Evolutionary conservation across 2,329 filamentous ascomycete species (phyloP).

Genomic region (Cladosporium halotolerans): DNA sequence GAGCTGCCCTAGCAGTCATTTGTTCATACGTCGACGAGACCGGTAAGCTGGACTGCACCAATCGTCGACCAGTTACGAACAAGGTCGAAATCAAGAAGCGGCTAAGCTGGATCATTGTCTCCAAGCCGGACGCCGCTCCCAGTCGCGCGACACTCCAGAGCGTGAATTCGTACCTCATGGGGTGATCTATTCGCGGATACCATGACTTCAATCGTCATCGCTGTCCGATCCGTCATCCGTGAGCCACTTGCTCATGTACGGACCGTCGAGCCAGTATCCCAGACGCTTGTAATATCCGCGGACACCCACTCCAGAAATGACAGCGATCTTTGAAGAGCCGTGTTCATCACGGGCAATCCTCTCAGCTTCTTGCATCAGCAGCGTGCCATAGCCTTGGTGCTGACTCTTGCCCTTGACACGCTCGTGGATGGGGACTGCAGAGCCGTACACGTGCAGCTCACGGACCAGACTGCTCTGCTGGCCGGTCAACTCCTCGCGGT

Average conservation of each 20-base stretch:
- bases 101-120: conserved; percentile 75
- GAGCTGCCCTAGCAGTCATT: conserved; percentile 66
- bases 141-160: conserved; percentile 81
- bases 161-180: conserved; percentile 84
- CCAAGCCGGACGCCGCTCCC: conserved; percentile 73
- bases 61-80: conserved; percentile 34
- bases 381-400: conserved; percentile 92
- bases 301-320: conserved; percentile 96
- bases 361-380: conserved; percentile 97
- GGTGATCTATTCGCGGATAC: conserved; percentile 15
- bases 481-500: conserved; percentile 74
- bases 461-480: conserved; percentile 89
- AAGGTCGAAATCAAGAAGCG: conserved; percentile 73
- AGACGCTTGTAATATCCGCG: conserved; percentile 90
- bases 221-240: conserved; percentile 23
- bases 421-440: conserved; percentile 93
- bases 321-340: conserved; percentile 85
- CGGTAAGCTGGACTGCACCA: conserved; percentile 38
- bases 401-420: conserved; percentile 95
- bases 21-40: conserved; percentile 66
- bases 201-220: conserved; percentile 22
- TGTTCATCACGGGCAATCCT: conserved; percentile 92
- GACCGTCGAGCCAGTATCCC: conserved; percentile 89
- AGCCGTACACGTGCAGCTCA: conserved; percentile 94
- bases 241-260: conserved; percentile 52